Conservation (phyloP, 169 alveolate genomes). For the Plasmodium ovale region DNA sequence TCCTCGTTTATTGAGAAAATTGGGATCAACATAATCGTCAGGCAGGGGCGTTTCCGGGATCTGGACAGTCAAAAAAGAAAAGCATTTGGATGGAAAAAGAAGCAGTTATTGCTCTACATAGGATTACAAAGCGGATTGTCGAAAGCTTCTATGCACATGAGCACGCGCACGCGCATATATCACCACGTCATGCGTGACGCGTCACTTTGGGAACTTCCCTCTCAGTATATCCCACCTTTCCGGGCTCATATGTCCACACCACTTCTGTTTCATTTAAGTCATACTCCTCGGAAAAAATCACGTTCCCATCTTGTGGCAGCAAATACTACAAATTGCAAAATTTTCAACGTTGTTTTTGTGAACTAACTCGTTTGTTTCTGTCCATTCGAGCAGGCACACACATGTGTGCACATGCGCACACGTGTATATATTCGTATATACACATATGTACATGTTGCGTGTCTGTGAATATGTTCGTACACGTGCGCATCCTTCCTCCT, state of each 20-base stretch:
- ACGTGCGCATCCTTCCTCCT: neutral
- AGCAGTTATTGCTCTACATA: too few species aligned
- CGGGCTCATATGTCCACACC: constrained; percentile 89
- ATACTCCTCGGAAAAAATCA: constrained; percentile 84
- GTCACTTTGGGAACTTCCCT: too few species aligned
- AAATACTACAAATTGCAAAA: constrained; percentile 66
- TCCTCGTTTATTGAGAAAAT: constrained; percentile 87
- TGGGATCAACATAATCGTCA: constrained; percentile 87
- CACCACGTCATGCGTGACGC: neutral
- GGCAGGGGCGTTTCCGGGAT: constrained; percentile 90
- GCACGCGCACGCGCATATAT: neutral
- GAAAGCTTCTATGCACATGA: neutral
- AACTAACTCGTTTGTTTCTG: neutral
- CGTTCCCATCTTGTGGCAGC: constrained; percentile 87
- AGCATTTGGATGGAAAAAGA: too few species aligned
- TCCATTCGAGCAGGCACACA: neutral
- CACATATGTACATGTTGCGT: neutral
- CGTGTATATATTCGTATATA: neutral
- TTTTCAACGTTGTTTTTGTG: neutral
- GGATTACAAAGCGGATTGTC: too few species aligned
- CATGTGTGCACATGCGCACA: neutral
- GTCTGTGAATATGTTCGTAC: neutral
- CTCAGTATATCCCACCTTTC: constrained; percentile 75
- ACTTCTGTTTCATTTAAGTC: constrained; percentile 85
- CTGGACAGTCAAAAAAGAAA: too few species aligned